Base-by-base conservation (phyloP, 352 stramenopile genomes). In the Globisporangium cederbergense region DNA sequence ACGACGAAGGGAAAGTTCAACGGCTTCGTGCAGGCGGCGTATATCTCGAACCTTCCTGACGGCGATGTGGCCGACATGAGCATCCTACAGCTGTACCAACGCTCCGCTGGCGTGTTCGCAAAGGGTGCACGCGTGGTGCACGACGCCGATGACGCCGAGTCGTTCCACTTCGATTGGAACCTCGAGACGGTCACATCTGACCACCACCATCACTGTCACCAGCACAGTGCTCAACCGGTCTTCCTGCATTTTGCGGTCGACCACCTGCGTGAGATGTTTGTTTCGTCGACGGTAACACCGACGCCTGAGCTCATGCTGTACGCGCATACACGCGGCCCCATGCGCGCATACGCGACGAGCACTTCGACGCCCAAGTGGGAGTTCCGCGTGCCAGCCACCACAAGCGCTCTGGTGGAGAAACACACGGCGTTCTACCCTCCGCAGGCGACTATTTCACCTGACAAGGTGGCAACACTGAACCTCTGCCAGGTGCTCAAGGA, bases 161-260 rank as follows among this genome's bases (percentile, higher is more conserved):
- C 71, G 8, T 92, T 92, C 70, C 59, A 61, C 3, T 93, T 89
- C 66, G 60, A 88, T 49, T 95, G 81, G 80, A 75, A 70, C 4
- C 58, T 91, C 46, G 42, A 64, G 6, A 46, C 62, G 4, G 18
- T 60, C 43, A 6, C 64, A 3, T 42, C 36, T 42, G 9, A 10
- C 3, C 36, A 42, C 9, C 9, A 14, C 11, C 36, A 42, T 10
- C 36, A 42, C 32, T 22, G 3, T 2, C n/a, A 40, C 22, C 45
- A 67, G 18, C 11, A 49, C 53, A 46, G 42, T 58, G 28, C 34
- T 13, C n/a, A 58, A 18, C 51, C n/a, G 2, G 16, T 40, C 4
- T 88, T 86, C 32, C 56, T 93, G 30, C 83, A 93, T 50, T 95
- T 95, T 64, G 83, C 73, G 36, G 64, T 93, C 18, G 73, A 76